Evolutionary conservation across 208 protist genomes (phyloP).

Genomic region (Angomonas desouzai): DNA sequence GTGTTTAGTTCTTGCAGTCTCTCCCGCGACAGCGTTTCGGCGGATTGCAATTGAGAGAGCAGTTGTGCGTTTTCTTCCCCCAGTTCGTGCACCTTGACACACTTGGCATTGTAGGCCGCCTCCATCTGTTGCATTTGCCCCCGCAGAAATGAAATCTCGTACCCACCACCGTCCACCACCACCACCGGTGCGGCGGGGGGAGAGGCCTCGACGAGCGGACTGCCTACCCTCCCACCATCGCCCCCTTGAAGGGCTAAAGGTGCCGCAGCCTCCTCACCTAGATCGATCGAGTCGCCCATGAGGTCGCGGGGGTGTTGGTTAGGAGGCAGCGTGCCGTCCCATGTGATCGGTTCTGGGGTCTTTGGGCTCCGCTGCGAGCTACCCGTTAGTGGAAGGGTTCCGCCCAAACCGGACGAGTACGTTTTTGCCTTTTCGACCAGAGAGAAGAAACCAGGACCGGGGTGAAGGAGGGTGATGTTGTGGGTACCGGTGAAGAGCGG

Average conservation of each 20-base stretch:
- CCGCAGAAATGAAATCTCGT: constrained; percentile 78
- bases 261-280: neutral
- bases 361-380: too few species aligned
- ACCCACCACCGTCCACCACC: constrained; percentile 63
- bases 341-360: constrained; percentile 6
- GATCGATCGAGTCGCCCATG: neutral
- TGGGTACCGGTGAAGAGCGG: constrained; percentile 5
- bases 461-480: constrained; percentile 7
- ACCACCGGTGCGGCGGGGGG: constrained; percentile 16
- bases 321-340: neutral
- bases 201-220: too few species aligned
- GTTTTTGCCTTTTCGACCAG: neutral
- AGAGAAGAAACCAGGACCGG: constrained; percentile 1
- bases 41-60: constrained; percentile 31
- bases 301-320: neutral
- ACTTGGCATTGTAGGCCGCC: constrained; percentile 82
- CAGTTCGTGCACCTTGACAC: constrained; percentile 74
- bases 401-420: constrained; percentile 25
- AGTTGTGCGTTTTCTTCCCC: constrained; percentile 57
- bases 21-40: constrained; percentile 33
- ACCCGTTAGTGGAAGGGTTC: too few species aligned
- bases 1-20: constrained; percentile 32
- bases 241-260: neutral
- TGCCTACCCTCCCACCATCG: too few species aligned
- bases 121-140: constrained; percentile 79